A percentile compares a stretch with the other conserved stretches of the same genome.
phyloP scores from a whole-genome alignment of 2,329 filamentous ascomycete genomes.

The Dendryphion nanum region DNA sequence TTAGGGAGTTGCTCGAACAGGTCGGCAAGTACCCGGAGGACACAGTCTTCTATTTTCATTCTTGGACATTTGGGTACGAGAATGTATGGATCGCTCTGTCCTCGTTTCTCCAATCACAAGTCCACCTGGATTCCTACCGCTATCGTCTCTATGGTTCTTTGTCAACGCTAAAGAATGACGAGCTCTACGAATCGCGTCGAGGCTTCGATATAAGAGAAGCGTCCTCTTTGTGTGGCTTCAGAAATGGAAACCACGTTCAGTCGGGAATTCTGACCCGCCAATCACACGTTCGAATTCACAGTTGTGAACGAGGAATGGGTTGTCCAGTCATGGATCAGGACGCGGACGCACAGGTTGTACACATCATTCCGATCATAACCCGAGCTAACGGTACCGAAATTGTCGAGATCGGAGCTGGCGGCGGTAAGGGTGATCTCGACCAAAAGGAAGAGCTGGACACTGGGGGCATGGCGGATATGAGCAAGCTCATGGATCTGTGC shows the following conservation, averaged over 20 bases:
- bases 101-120: constrained; percentile 64
- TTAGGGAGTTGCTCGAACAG: constrained; percentile 70
- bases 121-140: constrained; percentile 85
- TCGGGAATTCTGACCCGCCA: constrained; percentile 69
- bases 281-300: constrained; percentile 69
- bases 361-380: constrained; percentile 75
- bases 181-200: constrained; percentile 16
- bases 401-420: constrained; percentile 73
- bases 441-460: constrained; percentile 66
- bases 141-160: constrained; percentile 67
- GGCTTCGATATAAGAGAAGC: constrained; percentile 55
- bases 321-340: constrained; percentile 54
- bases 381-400: constrained; percentile 64
- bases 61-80: constrained; percentile 93
- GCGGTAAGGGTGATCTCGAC: constrained; percentile 73
- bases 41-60: constrained; percentile 79
- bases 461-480: constrained; percentile 47
- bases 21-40: constrained; percentile 66
- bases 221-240: constrained; percentile 68
- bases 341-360: constrained; percentile 57
- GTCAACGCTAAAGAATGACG: constrained; percentile 29
- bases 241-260: constrained; percentile 68
- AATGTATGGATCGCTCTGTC: constrained; percentile 86
- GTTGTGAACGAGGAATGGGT: constrained; percentile 73
- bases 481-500: constrained; percentile 56